Evolutionary conservation across 2,329 filamentous ascomycete species (phyloP).

Genomic region (Pyrenochaeta sp.): DNA sequence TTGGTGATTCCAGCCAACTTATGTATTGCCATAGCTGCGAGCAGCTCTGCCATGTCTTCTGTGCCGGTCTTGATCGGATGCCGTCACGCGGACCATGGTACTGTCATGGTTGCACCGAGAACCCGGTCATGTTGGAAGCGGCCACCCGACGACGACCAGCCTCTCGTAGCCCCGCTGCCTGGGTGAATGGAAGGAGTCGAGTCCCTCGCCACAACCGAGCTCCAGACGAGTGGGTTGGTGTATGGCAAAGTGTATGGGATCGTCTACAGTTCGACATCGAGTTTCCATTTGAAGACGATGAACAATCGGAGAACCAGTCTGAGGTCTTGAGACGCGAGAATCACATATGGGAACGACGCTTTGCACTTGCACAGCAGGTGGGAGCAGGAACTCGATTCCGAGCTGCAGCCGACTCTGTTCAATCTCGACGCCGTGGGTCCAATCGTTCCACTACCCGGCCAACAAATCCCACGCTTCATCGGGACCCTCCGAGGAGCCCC

Average conservation of each 20-base stretch:
- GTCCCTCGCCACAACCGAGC: constrained; percentile 40
- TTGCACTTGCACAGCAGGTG: constrained; percentile 81
- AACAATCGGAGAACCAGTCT: constrained; percentile 64
- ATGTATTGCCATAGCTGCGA: constrained; percentile 93
- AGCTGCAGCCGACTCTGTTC: constrained; percentile 68
- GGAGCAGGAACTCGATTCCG: constrained; percentile 77
- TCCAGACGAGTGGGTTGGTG: constrained; percentile 67
- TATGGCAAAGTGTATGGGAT: constrained; percentile 92
- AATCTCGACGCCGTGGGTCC: constrained; percentile 44
- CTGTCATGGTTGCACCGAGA: constrained; percentile 77
- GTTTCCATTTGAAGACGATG: constrained; percentile 78
- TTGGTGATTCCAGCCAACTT: constrained; percentile 82
- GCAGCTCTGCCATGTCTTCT: constrained; percentile 89
- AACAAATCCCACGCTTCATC: constrained; percentile 39
- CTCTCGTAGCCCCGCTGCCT: constrained; percentile 40
- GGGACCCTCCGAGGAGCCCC: constrained; percentile 50
- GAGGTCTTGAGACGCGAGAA: constrained; percentile 65
- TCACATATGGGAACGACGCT: constrained; percentile 80
- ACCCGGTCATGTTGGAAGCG: constrained; percentile 46
- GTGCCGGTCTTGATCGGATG: constrained; percentile 80
- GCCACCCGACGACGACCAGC: constrained; percentile 37
- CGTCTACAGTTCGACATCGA: constrained; percentile 79
- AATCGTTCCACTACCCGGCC: constrained; percentile 52
- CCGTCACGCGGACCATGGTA: constrained; percentile 81
- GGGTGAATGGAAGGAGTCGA: constrained; percentile 37